phyloP scores from a whole-genome alignment of 148 eudicot species.

The Beta vulgaris region DNA sequence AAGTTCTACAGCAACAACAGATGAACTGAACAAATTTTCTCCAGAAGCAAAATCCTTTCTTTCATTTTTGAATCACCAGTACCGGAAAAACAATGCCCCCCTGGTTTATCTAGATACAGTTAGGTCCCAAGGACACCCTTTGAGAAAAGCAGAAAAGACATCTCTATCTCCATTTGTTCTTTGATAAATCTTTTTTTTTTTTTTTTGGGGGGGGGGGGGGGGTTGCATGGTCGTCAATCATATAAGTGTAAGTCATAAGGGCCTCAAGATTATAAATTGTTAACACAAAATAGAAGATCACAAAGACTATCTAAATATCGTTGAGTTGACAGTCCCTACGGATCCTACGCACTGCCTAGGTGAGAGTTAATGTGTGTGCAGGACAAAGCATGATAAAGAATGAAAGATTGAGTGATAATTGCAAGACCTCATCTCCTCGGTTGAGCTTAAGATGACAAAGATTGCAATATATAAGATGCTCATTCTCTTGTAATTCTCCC shows the following conservation, averaged over 20 bases:
- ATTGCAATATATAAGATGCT: slow-evolving; percentile 52
- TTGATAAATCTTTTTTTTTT: not conserved
- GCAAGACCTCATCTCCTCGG: slow-evolving; percentile 64
- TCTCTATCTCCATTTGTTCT: not conserved
- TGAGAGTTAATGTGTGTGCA: not conserved
- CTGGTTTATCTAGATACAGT: not conserved
- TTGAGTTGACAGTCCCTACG: not conserved
- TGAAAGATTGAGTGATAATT: slow-evolving; percentile 19
- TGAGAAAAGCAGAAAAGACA: not conserved
- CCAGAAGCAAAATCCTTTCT: too few species aligned
- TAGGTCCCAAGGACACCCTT: not conserved
- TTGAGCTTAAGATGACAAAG: slow-evolving; percentile 58
- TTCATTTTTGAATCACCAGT: not conserved
- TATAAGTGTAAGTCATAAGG: too few species aligned
- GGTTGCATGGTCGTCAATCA: too few species aligned
- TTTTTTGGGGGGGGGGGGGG: not conserved
- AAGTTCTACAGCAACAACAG: too few species aligned
- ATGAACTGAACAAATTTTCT: too few species aligned
- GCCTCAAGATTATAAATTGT: too few species aligned
- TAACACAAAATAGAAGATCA: too few species aligned
- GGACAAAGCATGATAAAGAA: slow-evolving; percentile 5
- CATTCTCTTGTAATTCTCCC: slow-evolving; percentile 66
- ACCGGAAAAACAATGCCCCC: not conserved
- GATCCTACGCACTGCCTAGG: not conserved
- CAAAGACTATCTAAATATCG: not conserved